Base-by-base conservation (phyloP, 306 rosid genomes). In the Cicer chorassanicum region DNA sequence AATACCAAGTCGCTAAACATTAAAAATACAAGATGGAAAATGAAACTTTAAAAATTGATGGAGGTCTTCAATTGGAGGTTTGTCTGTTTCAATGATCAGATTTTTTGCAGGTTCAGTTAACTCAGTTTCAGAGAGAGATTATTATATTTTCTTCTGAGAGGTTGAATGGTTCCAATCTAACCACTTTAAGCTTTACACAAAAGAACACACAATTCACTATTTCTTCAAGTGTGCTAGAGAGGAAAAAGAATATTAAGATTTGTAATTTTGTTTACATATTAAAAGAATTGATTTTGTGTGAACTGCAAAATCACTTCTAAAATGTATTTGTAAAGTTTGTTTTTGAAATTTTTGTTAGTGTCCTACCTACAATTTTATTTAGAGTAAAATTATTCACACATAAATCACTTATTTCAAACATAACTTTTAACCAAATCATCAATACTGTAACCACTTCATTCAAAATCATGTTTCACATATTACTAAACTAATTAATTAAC, bases 11-110 rank as follows among this genome's bases (percentile, higher is more conserved):
- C 42, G 57, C 38, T 38, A 49, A 62, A 36, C 54, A 65, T 43
- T 63, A 53, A 72, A 78, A 64, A 41, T 66, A 19, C 6, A 48
- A 21, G 18, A 54, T 54, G 43, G 63, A 77, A 40, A 66, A 16
- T 16, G 18, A 16, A 92, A 92, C 86, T 88, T 93, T 61, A 87
- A 84, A 87, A 92, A 90, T 66, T 90, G 92, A 81, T 86, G 92
- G 60, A 92, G 96, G 77, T 87, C 92, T 80, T 84, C 86, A 69
- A 83, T 76, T 46, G 97, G 89, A 69, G 96, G 97, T 76, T 87
- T 90, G 81, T 88, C 97, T 92, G 90, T 73, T 78, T 61, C 82
- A 82, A 51, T 42, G 54, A 74, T 40, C 21, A 61, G 38, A 77
- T 66, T 29, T 56, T 8, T 19, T 53, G 36, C 48, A 66, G 55